Percentiles rank a stretch among this genome's conserved stretches.
Evolutionary conservation across 2,329 filamentous ascomycete species (phyloP).

Genomic region (Fusarium sp.): DNA sequence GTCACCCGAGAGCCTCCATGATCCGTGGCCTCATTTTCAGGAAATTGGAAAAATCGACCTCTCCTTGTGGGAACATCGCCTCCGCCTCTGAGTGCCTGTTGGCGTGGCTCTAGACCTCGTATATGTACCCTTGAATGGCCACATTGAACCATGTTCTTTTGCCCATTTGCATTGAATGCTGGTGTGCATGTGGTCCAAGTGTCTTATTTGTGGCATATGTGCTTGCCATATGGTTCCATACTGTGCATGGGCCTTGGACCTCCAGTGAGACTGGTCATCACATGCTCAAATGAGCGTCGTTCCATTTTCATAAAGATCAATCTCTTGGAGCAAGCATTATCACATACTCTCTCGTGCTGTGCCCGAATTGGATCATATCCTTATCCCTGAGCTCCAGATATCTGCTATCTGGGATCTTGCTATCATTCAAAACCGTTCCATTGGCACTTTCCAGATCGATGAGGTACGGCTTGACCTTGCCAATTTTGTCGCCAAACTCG

Average conservation of each 20-base stretch:
- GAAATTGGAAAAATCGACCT: neutral
- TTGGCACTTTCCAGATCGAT: constrained; percentile 95
- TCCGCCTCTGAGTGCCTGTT: neutral
- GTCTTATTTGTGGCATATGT: neutral
- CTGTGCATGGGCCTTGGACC: neutral
- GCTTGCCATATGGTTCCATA: neutral
- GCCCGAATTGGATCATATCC: constrained; percentile 88
- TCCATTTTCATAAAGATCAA: constrained; percentile 35
- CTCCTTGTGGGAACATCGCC: neutral
- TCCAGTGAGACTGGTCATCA: neutral
- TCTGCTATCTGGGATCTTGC: constrained; percentile 74
- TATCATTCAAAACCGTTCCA: constrained; percentile 83
- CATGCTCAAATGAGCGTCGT: neutral
- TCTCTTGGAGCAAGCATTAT: constrained; percentile 75
- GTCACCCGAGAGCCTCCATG: neutral
- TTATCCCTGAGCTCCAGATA: constrained; percentile 89
- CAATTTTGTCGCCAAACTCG: constrained; percentile 85
- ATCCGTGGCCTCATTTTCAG: neutral
- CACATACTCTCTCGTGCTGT: constrained; percentile 93
- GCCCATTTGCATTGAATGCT: neutral
- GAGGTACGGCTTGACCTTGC: constrained; percentile 83
- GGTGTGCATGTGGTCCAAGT: neutral
- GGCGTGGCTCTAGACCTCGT: neutral
- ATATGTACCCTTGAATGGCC: neutral
- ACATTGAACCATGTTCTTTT: neutral